Evolutionary conservation across 108 stramenopile species (phyloP).

Genomic region (Stephanodiscus triporus): DNA sequence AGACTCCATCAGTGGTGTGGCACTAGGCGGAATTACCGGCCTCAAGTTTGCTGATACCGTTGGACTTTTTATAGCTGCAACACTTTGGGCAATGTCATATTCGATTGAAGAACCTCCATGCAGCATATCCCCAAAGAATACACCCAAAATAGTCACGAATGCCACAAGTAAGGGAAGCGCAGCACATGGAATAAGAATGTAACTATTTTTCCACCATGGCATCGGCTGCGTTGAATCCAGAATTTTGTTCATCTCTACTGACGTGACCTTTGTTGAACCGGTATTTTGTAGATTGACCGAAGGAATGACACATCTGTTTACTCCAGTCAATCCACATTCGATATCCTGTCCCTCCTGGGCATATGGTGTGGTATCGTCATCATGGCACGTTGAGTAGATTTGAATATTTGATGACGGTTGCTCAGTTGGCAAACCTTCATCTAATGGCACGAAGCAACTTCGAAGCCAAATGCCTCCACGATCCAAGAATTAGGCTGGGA

Average conservation of each 20-base stretch:
- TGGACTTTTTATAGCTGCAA: neutral
- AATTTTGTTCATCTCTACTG: neutral
- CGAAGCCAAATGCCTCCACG: too few species aligned
- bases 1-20: neutral
- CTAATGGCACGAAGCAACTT: too few species aligned
- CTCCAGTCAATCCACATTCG: neutral
- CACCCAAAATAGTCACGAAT: neutral
- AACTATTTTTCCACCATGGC: slow-evolving; percentile 1
- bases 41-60: neutral
- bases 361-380: neutral
- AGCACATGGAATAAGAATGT: neutral
- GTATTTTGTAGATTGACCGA: too few species aligned
- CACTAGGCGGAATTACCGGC: neutral
- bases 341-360: neutral
- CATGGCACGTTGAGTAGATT: neutral
- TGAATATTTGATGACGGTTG: neutral
- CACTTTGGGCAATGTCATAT: neutral
- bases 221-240: neutral
- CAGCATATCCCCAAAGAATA: neutral
- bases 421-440: too few species aligned
- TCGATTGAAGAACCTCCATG: neutral
- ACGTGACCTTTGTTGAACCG: neutral
- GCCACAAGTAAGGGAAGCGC: neutral
- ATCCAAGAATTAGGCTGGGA: too few species aligned
- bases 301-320: too few species aligned